phyloP scores from a whole-genome alignment of 1,284 basidiomycete genomes.

The Ganoderma meredithae region DNA sequence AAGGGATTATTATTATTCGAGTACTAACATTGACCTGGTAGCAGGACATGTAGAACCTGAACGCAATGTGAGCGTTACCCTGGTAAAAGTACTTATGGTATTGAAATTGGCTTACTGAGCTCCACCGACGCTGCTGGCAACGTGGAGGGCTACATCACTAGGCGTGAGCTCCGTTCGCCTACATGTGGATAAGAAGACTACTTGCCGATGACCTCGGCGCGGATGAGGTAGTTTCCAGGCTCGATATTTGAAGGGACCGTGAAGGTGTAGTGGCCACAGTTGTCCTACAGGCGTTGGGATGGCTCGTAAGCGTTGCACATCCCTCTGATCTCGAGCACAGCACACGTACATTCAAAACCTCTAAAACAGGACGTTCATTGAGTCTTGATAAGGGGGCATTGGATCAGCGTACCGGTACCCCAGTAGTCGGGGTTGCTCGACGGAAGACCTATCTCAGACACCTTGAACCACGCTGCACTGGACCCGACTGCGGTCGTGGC shows the following conservation, averaged over 20 bases:
- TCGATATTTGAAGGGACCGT: conserved; percentile 53
- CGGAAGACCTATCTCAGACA: conserved; percentile 55
- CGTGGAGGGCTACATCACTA: conserved; percentile 50
- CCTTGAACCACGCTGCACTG: conserved; percentile 58
- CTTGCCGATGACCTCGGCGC: conserved; percentile 59
- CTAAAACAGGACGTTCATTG: conserved; percentile 19
- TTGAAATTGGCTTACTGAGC: conserved; percentile 47
- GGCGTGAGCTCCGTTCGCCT: neutral
- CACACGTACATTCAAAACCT: conserved; percentile 45
- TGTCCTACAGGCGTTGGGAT: conserved; percentile 42
- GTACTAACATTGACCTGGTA: conserved; percentile 53
- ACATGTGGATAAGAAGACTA: neutral
- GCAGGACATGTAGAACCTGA: conserved; percentile 58
- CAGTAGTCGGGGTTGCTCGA: conserved; percentile 58
- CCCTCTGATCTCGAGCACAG: neutral
- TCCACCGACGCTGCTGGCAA: conserved; percentile 51
- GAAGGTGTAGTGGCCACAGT: conserved; percentile 61
- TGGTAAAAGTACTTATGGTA: no score
- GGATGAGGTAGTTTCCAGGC: conserved; percentile 59
- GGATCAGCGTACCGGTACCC: conserved; percentile 40
- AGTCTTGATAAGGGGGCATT: neutral
- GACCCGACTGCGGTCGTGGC: conserved; percentile 54
- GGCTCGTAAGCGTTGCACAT: neutral
- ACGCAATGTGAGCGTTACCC: neutral
- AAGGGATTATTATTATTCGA: neutral